Evolutionary conservation across 202 grass and related monocot genomes (phyloP), one percentile per base, ranked within the genome.

Genomic region (Panicum hallii): DNA sequence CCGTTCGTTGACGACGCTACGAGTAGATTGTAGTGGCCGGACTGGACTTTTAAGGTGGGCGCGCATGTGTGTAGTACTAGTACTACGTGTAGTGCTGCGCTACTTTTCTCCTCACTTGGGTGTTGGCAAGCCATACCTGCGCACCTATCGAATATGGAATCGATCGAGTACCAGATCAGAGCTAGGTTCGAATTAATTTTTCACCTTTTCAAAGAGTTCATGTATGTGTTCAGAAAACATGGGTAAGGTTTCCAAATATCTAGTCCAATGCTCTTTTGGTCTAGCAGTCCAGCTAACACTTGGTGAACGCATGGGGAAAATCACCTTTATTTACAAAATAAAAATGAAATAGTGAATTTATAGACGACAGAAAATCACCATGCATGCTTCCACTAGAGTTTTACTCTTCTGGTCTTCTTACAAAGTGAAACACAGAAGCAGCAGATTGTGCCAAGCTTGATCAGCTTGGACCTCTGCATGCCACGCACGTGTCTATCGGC

Each of bases 341-440:
- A 9, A n/a, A 1, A n/a, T 19, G n/a, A n/a, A 56, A 8, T 48
- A 56, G 7, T 56, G 9, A n/a, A n/a, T 56, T 1, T 3, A 0
- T 56, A 56, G 20, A n/a, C 49, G 13, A 15, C 2, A 49, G 47
- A 15, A 52, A 52, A 17, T 54, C 5, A 26, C 26, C 26, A 26
- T 26, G 26, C 26, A 26, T 26, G 26, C 26, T 26, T 26, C 26
- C 26, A 26, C 26, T 26, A 26, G 26, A 26, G 56, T 62, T 70
- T 6, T 7, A 28, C 22, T 15, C 42, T 48, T 47, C 43, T 15
- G 28, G 43, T 47, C 68, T 30, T 16, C 6, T 28, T 7, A 8
- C n/a, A 70, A 47, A 71, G 68, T 48, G 68, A 28, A 71, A 46
- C 42, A 47, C n/a, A 28, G n/a, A 47, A 49, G 44, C 22, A 72